Evolutionary conservation across 176 grass and related monocot species (phyloP), one percentile per base, ranked within the genome.

Genomic region (Stipa capillata): DNA sequence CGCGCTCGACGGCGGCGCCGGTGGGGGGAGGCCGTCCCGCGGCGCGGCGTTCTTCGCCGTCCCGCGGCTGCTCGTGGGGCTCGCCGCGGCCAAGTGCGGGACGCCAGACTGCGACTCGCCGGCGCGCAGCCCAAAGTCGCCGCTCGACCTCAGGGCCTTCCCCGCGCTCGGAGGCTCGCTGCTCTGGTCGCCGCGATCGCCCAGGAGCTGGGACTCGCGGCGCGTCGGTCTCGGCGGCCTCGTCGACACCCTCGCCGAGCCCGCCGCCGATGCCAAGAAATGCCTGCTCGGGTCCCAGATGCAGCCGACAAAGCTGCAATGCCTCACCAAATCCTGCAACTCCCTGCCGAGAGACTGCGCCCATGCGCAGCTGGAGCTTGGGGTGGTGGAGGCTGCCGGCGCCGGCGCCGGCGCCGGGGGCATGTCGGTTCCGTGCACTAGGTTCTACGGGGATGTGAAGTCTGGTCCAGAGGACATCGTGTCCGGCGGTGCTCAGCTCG

Each of bases 121-220:
- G 49, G 78, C 64, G 40, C 87, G 87, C 61, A 94, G 91, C 87
- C 92, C 95, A 24, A 98, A 81, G 29, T 98, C 96, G 80, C 96
- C 96, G 72, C 81, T 98, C n/a, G 90, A 98, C 69, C 79, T 79
- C 74, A 87, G 89, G 90, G 54, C 60, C 50, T 87, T 90, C 73
- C 31, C 85, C 43, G 35, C 82, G 47, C 86, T 73, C 21, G 79
- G 73, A 28, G 80, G 79, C 36, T 72, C 73, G 24, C 23, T 79
- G 42, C 86, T 89, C 65, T 73, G 65, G 7, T 87, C 85, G 28
- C 87, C 77, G 27, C 69, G 84, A 25, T 94, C 87, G 25, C 85
- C 92, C 20, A 81, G 79, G 86, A 90, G 86, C 83, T 94, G 91
- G 86, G 92, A 99, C 75, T 81, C 82, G 53, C 85, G 37, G 64